Conservation (phyloP, 2,329 filamentous ascomycete genomes). For the Beauveria bassiana region DNA sequence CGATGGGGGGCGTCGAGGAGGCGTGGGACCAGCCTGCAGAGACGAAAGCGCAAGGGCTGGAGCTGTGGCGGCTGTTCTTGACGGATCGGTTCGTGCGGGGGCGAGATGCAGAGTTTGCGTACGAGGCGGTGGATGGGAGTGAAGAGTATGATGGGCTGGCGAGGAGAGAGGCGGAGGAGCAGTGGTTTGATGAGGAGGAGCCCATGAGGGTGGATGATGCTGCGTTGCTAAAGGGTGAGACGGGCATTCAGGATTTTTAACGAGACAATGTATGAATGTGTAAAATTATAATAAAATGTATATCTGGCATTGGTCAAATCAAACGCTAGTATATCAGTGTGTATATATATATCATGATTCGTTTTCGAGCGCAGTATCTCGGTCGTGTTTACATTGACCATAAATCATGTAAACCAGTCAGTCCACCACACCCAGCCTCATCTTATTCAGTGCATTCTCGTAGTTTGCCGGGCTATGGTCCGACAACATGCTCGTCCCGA, state of each 20-base stretch:
- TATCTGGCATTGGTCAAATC: background rate
- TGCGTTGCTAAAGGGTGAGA: conserved; percentile 44
- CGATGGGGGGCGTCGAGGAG: conserved; percentile 8
- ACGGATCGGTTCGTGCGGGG: conserved; percentile 67
- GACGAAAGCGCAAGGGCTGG: conserved; percentile 55
- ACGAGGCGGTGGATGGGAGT: conserved; percentile 59
- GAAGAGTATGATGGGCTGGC: conserved; percentile 60
- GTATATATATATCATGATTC: conserved; percentile 12
- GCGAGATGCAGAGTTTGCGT: conserved; percentile 72
- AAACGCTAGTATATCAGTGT: background rate
- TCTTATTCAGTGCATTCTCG: conserved; percentile 57
- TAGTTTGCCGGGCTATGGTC: conserved; percentile 72
- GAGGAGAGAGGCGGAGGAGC: conserved; percentile 59
- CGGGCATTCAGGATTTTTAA: conserved; percentile 66
- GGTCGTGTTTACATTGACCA: background rate
- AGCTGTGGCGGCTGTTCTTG: conserved; percentile 66
- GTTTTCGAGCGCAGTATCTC: background rate
- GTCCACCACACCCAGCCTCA: conserved; percentile 42
- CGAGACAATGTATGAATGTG: background rate
- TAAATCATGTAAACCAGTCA: conserved; percentile 3
- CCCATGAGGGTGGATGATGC: conserved; percentile 41
- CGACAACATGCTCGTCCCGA: conserved; percentile 65
- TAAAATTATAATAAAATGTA: background rate
- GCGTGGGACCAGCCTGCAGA: conserved; percentile 23
- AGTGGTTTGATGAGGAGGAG: conserved; percentile 74